Evolutionary conservation across 768 basidiomycete genomes (phyloP).

Genomic region (Exidia glandulosa): DNA sequence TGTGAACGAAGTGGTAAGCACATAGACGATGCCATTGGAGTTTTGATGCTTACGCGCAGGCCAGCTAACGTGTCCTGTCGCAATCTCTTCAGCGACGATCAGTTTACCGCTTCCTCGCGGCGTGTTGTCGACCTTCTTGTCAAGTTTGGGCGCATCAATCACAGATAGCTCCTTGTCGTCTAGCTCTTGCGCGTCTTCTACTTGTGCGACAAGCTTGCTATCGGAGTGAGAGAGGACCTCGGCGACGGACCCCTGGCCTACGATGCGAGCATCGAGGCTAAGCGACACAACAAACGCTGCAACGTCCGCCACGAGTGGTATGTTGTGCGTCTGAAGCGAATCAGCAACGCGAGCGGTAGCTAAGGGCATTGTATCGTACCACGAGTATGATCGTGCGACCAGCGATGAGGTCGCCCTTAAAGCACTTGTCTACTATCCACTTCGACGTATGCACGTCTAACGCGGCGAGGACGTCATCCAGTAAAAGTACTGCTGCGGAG

Average conservation of each 20-base stretch:
- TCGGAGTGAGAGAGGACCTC: slow-evolving; percentile 32
- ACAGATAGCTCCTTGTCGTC: slow-evolving; percentile 17
- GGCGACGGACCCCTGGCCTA: slow-evolving; percentile 36
- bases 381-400: slow-evolving; percentile 34
- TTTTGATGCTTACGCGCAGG: slow-evolving; percentile 5
- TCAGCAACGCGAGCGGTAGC: background rate
- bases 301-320: slow-evolving; percentile 41
- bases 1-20: slow-evolving; percentile 3
- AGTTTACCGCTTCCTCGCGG: slow-evolving; percentile 12
- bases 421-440: slow-evolving; percentile 38
- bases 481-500: slow-evolving; percentile 44
- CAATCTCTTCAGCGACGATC: slow-evolving; percentile 13
- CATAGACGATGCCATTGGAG: background rate
- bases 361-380: background rate
- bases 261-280: slow-evolving; percentile 39
- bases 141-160: slow-evolving; percentile 8
- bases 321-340: slow-evolving; percentile 33
- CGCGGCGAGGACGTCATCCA: slow-evolving; percentile 42
- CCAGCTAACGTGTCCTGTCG: slow-evolving; percentile 11
- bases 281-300: slow-evolving; percentile 49
- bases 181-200: slow-evolving; percentile 19
- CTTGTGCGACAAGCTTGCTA: slow-evolving; percentile 19
- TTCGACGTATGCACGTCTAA: slow-evolving; percentile 46
- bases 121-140: slow-evolving; percentile 5
- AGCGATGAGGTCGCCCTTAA: slow-evolving; percentile 28